Evolutionary conservation across 495 filamentous ascomycete genomes (phyloP), one percentile per base, ranked within the genome.

Genomic region (Podospora pseudoanserina): DNA sequence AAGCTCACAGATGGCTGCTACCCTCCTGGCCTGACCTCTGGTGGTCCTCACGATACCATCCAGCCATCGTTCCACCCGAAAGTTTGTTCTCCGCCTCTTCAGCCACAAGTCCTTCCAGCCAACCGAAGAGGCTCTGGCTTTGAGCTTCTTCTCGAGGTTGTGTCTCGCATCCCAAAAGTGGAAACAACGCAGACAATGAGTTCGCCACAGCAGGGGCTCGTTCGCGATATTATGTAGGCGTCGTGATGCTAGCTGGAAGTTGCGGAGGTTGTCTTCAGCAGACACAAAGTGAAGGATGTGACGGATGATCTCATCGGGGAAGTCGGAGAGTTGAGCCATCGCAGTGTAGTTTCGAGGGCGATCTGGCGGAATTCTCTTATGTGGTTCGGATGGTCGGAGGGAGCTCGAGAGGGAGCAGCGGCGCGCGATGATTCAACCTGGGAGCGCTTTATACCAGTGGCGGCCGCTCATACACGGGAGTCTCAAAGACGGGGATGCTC

Each of bases 31-130:
- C 23, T 93, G 89, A 59, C 86, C 82, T 26, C 85, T 83, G 73
- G 92, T 91, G 19, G 83, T 87, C 28, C 79, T 77, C 57, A 98
- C 80, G 60, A 97, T 89, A 60, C 83, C 85, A 66, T 97, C 85
- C 60, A 99, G 78, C 20, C 89, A 75, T 15, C 73, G 74, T 18
- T 82, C 81, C n/a, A 88, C 87, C 26, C 79, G 73, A 20, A 72
- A 74, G 69, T 95, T 87, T 20, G 82, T 79, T 13, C 72, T 71
- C 49, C 84, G 79, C 68, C 91, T 87, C 55, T 81, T 71, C 27
- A 87, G 74, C 80, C 89, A 97, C 3, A 97, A 81, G 5, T 73
- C 70, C 71, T 89, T 93, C 95, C 95, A 99, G 72, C 93, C 79
- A 0, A 90, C 85, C 13, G 86, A 81, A n/a, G 80, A 80, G 1